Evolutionary conservation across 2,329 filamentous ascomycete species (phyloP).

Genomic region (Aspergillus felis): DNA sequence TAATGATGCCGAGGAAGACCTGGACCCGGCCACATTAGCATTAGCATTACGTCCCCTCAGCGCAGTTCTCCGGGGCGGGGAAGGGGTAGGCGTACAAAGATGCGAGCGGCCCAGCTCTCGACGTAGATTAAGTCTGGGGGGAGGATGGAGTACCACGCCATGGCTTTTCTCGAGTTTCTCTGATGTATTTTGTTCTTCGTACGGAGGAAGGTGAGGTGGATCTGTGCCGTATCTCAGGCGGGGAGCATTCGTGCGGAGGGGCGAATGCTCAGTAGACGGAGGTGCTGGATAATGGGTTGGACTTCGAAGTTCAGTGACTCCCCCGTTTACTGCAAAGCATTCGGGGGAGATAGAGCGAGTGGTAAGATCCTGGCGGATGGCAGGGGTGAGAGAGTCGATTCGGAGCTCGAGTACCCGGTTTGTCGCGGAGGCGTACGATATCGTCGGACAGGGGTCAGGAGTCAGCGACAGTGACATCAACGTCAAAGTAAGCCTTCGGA

Average conservation of each 20-base stretch:
- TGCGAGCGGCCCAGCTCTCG: conserved; percentile 59
- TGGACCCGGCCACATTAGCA: conserved; percentile 24
- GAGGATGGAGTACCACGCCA: conserved; percentile 64
- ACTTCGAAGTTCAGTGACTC: neutral
- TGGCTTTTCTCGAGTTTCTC: neutral
- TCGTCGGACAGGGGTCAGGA: neutral
- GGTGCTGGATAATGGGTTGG: no score
- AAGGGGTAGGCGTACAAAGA: conserved; percentile 52
- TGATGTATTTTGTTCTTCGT: neutral
- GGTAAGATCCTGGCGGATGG: neutral
- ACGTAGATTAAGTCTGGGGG: conserved; percentile 54
- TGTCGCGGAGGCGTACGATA: neutral
- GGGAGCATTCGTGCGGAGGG: neutral
- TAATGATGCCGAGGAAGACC: conserved; percentile 58
- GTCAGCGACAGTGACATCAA: neutral
- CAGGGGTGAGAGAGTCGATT: neutral
- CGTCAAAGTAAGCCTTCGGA: neutral
- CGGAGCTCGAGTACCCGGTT: neutral
- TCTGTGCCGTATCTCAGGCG: neutral
- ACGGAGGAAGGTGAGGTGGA: no score
- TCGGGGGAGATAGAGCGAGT: no score
- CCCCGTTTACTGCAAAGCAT: neutral
- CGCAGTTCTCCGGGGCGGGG: neutral
- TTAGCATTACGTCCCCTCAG: neutral
- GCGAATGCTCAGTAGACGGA: neutral